phyloP scores from a whole-genome alignment of 2,329 filamentous ascomycete species.

The Paraconiothyrium brasiliense region DNA sequence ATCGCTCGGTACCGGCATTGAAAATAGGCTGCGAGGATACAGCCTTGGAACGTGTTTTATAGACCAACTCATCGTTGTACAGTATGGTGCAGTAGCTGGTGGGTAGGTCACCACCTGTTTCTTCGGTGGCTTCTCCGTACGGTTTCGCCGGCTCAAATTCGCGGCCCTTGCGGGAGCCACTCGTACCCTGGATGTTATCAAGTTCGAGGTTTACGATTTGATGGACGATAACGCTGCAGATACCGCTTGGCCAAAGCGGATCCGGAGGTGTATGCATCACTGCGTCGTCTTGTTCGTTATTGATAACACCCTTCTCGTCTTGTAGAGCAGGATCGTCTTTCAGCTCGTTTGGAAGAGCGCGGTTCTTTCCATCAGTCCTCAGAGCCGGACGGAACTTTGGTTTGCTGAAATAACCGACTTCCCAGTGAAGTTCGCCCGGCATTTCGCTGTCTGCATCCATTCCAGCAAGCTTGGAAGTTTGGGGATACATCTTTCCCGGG shows the following conservation, averaged over 20 bases:
- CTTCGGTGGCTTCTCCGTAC: constrained; percentile 86
- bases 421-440: constrained; percentile 95
- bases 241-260: constrained; percentile 92
- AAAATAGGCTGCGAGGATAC: constrained; percentile 96
- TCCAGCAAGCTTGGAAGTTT: constrained; percentile 82
- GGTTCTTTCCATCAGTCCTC: constrained; percentile 86
- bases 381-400: constrained; percentile 86
- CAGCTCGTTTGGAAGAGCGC: constrained; percentile 76
- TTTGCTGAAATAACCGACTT: constrained; percentile 94
- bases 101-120: constrained; percentile 80
- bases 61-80: constrained; percentile 86
- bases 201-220: constrained; percentile 95
- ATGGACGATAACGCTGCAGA: constrained; percentile 86
- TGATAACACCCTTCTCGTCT: constrained; percentile 83
- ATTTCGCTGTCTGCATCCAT: constrained; percentile 86
- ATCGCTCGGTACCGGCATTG: constrained; percentile 93
- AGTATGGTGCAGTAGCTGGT: constrained; percentile 95
- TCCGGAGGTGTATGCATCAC: constrained; percentile 91
- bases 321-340: constrained; percentile 80
- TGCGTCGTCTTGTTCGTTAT: constrained; percentile 79
- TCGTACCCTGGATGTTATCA: constrained; percentile 86
- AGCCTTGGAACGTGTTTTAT: constrained; percentile 94
- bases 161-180: constrained; percentile 80
- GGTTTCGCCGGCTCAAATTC: constrained; percentile 90
- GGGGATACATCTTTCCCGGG: constrained; percentile 90